phyloP scores from a whole-genome alignment of 192 early-diverging fungal genomes.

The Podila verticillata region DNA sequence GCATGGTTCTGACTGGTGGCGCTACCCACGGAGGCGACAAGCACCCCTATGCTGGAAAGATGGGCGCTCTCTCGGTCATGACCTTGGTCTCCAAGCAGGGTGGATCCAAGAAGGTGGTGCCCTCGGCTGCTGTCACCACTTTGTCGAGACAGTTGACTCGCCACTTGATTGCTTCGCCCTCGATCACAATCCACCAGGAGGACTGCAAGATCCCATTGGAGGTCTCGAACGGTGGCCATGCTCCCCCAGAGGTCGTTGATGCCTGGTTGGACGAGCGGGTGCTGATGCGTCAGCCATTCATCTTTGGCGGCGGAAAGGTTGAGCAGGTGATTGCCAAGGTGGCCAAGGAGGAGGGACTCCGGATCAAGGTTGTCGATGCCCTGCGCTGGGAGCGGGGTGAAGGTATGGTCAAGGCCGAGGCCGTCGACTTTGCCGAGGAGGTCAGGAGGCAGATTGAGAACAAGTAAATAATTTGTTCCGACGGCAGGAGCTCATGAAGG shows the following conservation, averaged over 20 bases:
- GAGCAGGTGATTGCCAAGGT: conserved; percentile 67
- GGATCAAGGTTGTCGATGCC: conserved; percentile 74
- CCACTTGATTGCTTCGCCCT: conserved; percentile 87
- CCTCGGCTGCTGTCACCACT: conserved; percentile 56
- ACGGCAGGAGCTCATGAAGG: no score
- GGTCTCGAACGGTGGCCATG: conserved; percentile 51
- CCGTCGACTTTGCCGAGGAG: conserved; percentile 82
- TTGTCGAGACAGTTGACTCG: conserved; percentile 82
- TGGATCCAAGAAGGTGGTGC: conserved; percentile 39
- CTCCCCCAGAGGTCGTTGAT: conserved; percentile 51
- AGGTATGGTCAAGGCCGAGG: conserved; percentile 80
- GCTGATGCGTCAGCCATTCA: conserved; percentile 75
- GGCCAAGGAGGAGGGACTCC: conserved; percentile 56
- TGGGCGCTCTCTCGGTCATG: conserved; percentile 83
- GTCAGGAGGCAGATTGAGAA: conserved; percentile 60
- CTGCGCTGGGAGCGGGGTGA: conserved; percentile 86
- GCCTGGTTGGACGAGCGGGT: conserved; percentile 63
- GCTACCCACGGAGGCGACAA: conserved; percentile 82
- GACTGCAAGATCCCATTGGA: conserved; percentile 47
- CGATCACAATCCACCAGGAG: conserved; percentile 64
- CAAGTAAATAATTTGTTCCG: conserved; percentile 12
- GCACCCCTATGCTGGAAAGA: conserved; percentile 71
- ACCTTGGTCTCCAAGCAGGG: conserved; percentile 41
- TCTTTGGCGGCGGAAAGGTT: conserved; percentile 81
- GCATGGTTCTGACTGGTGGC: conserved; percentile 59